Conservation (phyloP, 805 yeast genomes). For the Limtongia smithiae region DNA sequence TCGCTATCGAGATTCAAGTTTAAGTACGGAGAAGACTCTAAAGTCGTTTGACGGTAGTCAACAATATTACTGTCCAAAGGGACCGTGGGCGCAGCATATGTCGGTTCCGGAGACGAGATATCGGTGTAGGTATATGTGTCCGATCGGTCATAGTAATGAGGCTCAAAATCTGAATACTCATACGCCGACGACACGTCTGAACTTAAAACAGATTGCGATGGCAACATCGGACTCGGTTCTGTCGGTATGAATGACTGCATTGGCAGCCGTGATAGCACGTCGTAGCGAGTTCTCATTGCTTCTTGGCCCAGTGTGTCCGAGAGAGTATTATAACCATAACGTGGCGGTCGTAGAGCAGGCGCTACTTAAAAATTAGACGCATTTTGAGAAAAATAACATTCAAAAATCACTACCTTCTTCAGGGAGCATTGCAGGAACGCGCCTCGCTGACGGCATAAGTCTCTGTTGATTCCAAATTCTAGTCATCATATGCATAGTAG, state of each 20-base stretch:
- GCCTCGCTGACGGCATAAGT: conserved; percentile 5
- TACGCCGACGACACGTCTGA: conserved; percentile 7
- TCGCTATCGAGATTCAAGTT: no score
- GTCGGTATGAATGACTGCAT: neutral
- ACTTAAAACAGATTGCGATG: neutral
- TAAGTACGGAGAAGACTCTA: no score
- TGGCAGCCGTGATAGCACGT: conserved; percentile 13
- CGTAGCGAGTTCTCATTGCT: conserved; percentile 13
- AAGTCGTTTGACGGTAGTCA: neutral
- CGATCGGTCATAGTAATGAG: neutral
- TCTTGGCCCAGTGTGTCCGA: conserved; percentile 4
- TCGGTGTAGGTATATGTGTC: no score
- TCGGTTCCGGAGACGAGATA: neutral
- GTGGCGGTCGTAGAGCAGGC: neutral
- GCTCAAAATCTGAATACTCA: conserved; percentile 5
- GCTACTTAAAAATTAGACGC: neutral
- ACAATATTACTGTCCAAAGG: no score
- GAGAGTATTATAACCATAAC: conserved; percentile 2
- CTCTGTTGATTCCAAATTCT: conserved; percentile 9
- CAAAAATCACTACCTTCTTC: neutral
- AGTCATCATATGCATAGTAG: conserved; percentile 3
- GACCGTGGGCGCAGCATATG: no score
- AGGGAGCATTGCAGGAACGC: conserved; percentile 1
- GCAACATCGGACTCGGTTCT: neutral
- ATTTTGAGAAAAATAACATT: neutral